A percentile compares a stretch with the other conserved stretches of the same genome.
These are phyloP conservation scores for Piromyces sp. DNA, from an alignment of 192 early-diverging fungal species.

Conservation along the genomic window DNA sequence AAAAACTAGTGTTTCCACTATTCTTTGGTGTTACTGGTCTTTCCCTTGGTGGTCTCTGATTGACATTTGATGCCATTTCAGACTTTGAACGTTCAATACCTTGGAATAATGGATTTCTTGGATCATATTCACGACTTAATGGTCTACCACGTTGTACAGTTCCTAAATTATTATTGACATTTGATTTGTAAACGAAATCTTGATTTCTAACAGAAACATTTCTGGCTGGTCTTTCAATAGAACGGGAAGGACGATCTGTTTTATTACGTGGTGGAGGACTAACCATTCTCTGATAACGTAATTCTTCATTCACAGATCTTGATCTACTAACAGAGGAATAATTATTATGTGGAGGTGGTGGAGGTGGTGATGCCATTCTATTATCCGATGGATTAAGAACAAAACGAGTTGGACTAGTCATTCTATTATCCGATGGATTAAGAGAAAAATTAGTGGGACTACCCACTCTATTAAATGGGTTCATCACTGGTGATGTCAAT, in stretches of 20 bases:
- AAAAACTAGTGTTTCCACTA: neutral
- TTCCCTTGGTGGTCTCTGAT: neutral
- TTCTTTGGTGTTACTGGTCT: neutral
- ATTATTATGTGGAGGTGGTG: neutral
- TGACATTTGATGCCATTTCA: neutral
- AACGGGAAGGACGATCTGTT: neutral
- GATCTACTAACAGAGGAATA: neutral
- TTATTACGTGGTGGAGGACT: neutral
- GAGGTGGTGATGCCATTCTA: too few species aligned
- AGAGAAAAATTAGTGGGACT: too few species aligned
- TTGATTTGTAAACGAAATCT: neutral
- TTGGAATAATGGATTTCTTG: neutral
- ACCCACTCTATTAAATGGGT: too few species aligned
- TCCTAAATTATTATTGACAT: neutral
- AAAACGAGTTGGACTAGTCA: too few species aligned
- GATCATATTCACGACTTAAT: neutral
- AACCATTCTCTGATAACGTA: neutral
- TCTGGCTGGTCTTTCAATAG: neutral
- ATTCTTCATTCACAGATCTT: neutral
- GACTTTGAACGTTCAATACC: neutral
- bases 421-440: too few species aligned
- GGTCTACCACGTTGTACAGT: neutral
- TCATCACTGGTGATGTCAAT: too few species aligned
- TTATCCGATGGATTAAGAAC: too few species aligned
- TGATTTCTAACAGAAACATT: neutral